Conservation (phyloP, 257 asterid genomes). For the Echites panduratus region DNA sequence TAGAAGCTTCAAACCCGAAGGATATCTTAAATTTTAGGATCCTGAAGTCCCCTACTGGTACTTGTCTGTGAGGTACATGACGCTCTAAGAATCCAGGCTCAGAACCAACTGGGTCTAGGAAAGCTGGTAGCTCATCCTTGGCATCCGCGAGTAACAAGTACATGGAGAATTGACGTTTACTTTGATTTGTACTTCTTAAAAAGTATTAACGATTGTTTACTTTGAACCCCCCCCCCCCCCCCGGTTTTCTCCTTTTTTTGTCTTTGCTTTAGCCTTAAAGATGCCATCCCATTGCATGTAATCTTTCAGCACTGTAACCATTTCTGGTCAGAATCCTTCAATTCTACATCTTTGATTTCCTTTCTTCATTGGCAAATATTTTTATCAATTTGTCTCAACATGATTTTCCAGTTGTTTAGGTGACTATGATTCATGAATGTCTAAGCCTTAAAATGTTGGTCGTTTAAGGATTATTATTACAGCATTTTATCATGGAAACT, state of each 20-base stretch:
- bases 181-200: background rate
- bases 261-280: background rate
- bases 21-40: slow-evolving; percentile 29
- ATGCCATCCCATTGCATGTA: background rate
- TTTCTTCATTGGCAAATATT: background rate
- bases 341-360: background rate
- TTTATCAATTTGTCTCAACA: too few species aligned
- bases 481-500: too few species aligned
- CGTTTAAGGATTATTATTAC: background rate
- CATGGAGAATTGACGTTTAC: slow-evolving; percentile 32
- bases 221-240: background rate
- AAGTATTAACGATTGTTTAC: background rate
- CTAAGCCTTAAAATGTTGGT: background rate
- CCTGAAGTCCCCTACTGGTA: slow-evolving; percentile 7
- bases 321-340: background rate
- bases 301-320: background rate
- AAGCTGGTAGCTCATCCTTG: slow-evolving; percentile 28
- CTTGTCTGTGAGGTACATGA: slow-evolving; percentile 10
- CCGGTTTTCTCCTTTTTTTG: too few species aligned
- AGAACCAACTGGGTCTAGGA: slow-evolving; percentile 22
- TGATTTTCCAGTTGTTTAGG: background rate
- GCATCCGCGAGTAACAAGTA: slow-evolving; percentile 28
- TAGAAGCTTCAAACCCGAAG: slow-evolving; percentile 28
- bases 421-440: background rate
- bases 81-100: slow-evolving; percentile 26